phyloP scores from a whole-genome alignment of 2,329 filamentous ascomycete species.

The Venturia aucupariae region DNA sequence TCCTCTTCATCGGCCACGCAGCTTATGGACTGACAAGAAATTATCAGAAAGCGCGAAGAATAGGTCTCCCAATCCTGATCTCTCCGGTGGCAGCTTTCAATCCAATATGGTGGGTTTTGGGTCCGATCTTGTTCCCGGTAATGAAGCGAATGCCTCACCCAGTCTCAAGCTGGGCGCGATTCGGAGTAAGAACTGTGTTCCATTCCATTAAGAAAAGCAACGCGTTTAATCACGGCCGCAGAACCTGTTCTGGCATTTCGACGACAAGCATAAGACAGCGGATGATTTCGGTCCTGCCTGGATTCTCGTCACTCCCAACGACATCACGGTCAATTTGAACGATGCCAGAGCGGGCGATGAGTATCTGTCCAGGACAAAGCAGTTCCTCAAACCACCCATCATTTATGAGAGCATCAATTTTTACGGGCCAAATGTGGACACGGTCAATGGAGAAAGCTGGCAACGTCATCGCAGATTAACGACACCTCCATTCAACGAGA shows the following conservation, averaged over 20 bases:
- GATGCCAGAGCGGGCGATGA: constrained; percentile 7
- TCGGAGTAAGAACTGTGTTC: neutral
- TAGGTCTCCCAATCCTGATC: constrained; percentile 5
- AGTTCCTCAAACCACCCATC: neutral
- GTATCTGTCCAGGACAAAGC: neutral
- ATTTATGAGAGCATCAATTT: constrained; percentile 3
- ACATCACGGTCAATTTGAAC: neutral
- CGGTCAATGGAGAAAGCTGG: constrained; percentile 8
- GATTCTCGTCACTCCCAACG: neutral
- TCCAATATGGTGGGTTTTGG: constrained; percentile 9
- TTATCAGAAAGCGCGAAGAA: constrained; percentile 7
- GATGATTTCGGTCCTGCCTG: constrained; percentile 7
- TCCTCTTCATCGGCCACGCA: neutral
- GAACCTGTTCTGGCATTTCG: neutral
- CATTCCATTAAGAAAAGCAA: neutral
- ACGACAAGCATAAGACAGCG: neutral
- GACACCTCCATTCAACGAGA: constrained; percentile 11
- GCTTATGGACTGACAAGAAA: neutral
- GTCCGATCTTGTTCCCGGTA: neutral
- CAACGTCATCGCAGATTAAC: constrained; percentile 10
- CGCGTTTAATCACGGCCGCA: neutral
- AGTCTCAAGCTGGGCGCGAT: neutral
- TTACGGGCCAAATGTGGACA: constrained; percentile 11
- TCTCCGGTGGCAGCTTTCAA: neutral
- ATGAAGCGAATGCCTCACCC: constrained; percentile 2